A percentile compares a stretch with the other conserved stretches of the same genome.
Evolutionary conservation across 352 stramenopile genomes (phyloP).

Genomic region (Pythium volutum): DNA sequence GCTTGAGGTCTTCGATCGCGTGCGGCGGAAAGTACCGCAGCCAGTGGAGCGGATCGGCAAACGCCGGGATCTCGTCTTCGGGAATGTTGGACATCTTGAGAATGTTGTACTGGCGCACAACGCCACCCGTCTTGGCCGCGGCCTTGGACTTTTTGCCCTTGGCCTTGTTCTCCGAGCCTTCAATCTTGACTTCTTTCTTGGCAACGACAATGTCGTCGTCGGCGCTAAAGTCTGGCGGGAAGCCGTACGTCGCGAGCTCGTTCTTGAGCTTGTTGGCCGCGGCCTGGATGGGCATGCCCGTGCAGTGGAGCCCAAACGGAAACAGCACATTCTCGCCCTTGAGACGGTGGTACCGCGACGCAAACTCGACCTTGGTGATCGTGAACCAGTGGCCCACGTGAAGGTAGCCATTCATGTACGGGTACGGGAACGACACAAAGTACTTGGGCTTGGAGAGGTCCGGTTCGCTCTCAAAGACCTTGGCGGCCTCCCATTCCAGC

Average conservation of each 20-base stretch:
- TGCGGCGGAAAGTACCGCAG: conserved; percentile 98
- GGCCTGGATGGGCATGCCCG: conserved; percentile 99
- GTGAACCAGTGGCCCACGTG: conserved; percentile 98
- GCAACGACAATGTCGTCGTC: conserved; percentile 36
- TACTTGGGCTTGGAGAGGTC: conserved; percentile 92
- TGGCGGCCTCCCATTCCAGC: conserved; percentile 82
- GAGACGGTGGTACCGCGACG: conserved; percentile 93
- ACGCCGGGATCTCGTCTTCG: conserved; percentile 95
- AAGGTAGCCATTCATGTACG: conserved; percentile 99
- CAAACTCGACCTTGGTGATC: conserved; percentile 97
- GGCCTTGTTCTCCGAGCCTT: conserved; percentile 78
- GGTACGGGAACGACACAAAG: conserved; percentile 99
- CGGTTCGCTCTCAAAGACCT: conserved; percentile 89
- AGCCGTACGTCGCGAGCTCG: conserved; percentile 95
- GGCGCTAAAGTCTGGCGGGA: conserved; percentile 91
- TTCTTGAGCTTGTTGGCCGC: conserved; percentile 99
- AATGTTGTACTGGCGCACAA: conserved; percentile 98
- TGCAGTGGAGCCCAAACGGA: conserved; percentile 99
- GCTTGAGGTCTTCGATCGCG: conserved; percentile 95
- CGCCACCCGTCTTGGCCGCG: conserved; percentile 96
- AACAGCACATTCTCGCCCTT: conserved; percentile 99
- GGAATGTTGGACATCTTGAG: conserved; percentile 92
- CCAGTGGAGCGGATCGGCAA: conserved; percentile 98
- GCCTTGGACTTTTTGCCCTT: conserved; percentile 99
- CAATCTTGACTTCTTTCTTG: conserved; percentile 75